A percentile compares a stretch with the other conserved stretches of the same genome.
phyloP scores from a whole-genome alignment of 306 rosid species.

The Canavalia ensiformis region DNA sequence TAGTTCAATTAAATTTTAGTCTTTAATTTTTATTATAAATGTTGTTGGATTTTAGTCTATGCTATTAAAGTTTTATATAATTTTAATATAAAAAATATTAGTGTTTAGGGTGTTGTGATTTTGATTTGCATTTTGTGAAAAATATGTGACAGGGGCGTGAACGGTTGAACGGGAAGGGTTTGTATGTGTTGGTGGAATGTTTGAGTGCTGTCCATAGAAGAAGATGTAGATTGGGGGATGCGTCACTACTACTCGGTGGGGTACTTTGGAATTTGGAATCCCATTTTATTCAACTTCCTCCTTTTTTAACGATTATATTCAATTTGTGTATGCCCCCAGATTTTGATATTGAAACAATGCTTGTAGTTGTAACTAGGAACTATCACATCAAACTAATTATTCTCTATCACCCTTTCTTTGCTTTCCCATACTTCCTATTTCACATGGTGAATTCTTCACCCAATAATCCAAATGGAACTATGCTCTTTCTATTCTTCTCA shows the following conservation, averaged over 20 bases:
- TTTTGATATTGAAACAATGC: conserved; percentile 31
- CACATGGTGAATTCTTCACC: background rate
- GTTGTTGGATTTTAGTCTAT: no score
- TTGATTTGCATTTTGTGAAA: no score
- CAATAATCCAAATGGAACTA: background rate
- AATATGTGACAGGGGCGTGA: conserved; percentile 67
- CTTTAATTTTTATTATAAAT: no score
- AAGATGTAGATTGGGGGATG: conserved; percentile 18
- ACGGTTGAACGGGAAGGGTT: conserved; percentile 68
- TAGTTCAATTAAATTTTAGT: no score
- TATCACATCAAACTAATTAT: conserved; percentile 22
- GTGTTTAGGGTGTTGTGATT: no score
- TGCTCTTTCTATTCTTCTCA: no score
- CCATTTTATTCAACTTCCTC: background rate
- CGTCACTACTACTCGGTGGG: background rate
- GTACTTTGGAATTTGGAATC: conserved; percentile 23
- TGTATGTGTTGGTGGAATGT: conserved; percentile 71
- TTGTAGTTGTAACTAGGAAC: conserved; percentile 20
- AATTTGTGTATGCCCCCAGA: background rate
- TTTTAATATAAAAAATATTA: no score
- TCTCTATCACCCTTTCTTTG: conserved; percentile 27
- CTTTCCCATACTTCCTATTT: background rate
- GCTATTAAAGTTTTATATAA: no score
- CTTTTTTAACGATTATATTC: no score
- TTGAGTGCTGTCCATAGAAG: conserved; percentile 35